Base-by-base conservation (phyloP, 208 protist species). In the Trypanosoma cruzi region DNA sequence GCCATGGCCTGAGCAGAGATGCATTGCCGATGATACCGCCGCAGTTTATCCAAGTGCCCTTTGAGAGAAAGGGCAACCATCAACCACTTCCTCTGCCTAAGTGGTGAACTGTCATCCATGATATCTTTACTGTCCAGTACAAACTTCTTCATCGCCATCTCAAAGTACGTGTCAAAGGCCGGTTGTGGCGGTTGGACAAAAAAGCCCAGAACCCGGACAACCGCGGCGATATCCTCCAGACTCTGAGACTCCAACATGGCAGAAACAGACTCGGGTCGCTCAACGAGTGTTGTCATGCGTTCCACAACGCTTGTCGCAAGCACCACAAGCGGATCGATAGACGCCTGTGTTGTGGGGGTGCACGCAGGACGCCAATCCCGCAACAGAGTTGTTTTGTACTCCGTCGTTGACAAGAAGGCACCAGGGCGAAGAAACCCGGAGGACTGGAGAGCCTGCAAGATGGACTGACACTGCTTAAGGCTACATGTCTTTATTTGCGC, bases 161-260 rank as follows among this genome's bases (percentile, higher is more conserved):
- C 68, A 67, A 73, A 67, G 55, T 82, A 95, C 0, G 83, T 85
- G 54, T 92, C 87, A 70, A 87, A 89, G 18, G 84, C 75, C 18
- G 90, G 80, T 56, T 90, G 83, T 52, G 90, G 90, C 31, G 86
- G 86, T 7, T 64, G 59, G 34, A 83, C 48, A 75, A 95, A 90
- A 68, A 80, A 88, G 56, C 71, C 62, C 20, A 93, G 61, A 16
- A 79, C 73, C 2, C 71, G 64, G 24, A 86, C 76, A 5, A 84
- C 79, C 3, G 32, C 48, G 34, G 87, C 75, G 42, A 93, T 55
- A 46, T 93, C 85, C 11, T 73, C 63, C 37, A 89, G 32, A 1
- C 64, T 69, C 20, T 75, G 64, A 16, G 75, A 77, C 59, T 71
- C 40, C 44, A 82, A 46, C 14, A 85, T n/a, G 3, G 71, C 24